Percentiles rank a stretch among this genome's conserved stretches.
phyloP scores from a whole-genome alignment of 2,329 filamentous ascomycete species.

The Exutisphaerella laricina region DNA sequence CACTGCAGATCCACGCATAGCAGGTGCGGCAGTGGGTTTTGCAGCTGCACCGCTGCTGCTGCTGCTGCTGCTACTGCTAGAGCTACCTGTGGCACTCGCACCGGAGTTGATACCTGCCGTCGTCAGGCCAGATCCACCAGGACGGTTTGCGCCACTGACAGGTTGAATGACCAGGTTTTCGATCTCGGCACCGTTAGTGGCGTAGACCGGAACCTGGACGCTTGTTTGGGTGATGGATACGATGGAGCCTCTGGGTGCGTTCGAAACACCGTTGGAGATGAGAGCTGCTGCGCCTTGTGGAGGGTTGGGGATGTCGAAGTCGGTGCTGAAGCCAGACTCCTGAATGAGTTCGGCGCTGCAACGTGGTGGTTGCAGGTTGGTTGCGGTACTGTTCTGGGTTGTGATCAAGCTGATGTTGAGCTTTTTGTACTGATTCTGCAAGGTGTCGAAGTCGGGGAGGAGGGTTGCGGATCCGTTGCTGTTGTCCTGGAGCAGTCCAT shows the following conservation, averaged over 20 bases:
- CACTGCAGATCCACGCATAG: slow-evolving; percentile 14
- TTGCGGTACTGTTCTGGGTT: slow-evolving; percentile 53
- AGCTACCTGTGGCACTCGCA: slow-evolving; percentile 4
- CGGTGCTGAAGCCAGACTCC: slow-evolving; percentile 61
- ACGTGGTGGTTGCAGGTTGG: slow-evolving; percentile 51
- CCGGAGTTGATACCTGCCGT: slow-evolving; percentile 16
- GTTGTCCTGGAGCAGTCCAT: slow-evolving; percentile 45
- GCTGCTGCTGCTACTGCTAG: slow-evolving; percentile 10
- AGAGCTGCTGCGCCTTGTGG: slow-evolving; percentile 64
- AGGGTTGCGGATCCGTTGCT: slow-evolving; percentile 41
- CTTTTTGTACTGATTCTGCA: slow-evolving; percentile 68
- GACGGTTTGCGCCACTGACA: slow-evolving; percentile 51
- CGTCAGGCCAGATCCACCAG: slow-evolving; percentile 37
- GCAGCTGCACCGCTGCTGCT: slow-evolving; percentile 16
- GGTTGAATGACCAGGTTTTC: slow-evolving; percentile 56
- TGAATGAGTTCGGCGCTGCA: slow-evolving; percentile 66
- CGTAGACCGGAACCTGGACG: slow-evolving; percentile 54
- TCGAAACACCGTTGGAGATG: slow-evolving; percentile 68
- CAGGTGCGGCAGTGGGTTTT: slow-evolving; percentile 11
- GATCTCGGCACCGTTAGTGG: slow-evolving; percentile 53
- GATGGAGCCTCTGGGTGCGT: slow-evolving; percentile 53
- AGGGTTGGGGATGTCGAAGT: slow-evolving; percentile 69
- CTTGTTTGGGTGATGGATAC: slow-evolving; percentile 53
- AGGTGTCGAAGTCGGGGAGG: slow-evolving; percentile 54
- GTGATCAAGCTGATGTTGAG: slow-evolving; percentile 66